Base-by-base conservation (phyloP, 768 basidiomycete species). In the Boletus rubescentipes region DNA sequence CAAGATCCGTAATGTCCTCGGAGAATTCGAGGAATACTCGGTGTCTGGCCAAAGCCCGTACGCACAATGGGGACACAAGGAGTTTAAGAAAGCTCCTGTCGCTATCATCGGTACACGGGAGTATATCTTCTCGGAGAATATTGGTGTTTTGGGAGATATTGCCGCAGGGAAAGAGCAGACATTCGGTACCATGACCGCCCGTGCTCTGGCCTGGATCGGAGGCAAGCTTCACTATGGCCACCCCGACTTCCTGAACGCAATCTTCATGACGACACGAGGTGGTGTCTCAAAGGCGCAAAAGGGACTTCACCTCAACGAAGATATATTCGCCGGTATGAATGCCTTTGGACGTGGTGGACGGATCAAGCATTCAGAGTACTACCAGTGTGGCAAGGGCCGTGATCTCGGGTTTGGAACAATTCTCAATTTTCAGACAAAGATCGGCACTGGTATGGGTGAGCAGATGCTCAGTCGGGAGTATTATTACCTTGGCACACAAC, bases 121-220 rank as follows among this genome's bases (percentile, higher is more conserved):
- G 75, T 99, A 99, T 75, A 98, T 99, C 68, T 99, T 99, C 78
- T 98, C 97, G 48, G 97, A 98, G 78, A 98, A 98, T 70, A 98
- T 98, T 63, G 97, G 97, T 78, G 92, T 99, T 34, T 81, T 99
- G 55, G 97, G 97, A 72, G 97, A 99, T 71, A 93, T 99, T 59
- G 97, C 97, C 43, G 97, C 97, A 54, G 97, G 97, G 46, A 98
- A 99, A 79, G 97, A 99, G 75, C 97, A 99, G 75, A 99, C 97
- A 42, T 99, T 99, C 73, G 97, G 97, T 74, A 99, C 97, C 10
- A 86, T 98, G 80, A 93, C 95, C 0, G 96, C 96, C 37, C 89
- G 96, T 67, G 88, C 91, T 0, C 76, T 97, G 57, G 91, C 95
- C 3, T 98, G 93, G 89, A 96, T 98, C 53, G 97, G 97, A 36